Conservation (phyloP, 306 rosid genomes). For the Glycine tomentella region DNA sequence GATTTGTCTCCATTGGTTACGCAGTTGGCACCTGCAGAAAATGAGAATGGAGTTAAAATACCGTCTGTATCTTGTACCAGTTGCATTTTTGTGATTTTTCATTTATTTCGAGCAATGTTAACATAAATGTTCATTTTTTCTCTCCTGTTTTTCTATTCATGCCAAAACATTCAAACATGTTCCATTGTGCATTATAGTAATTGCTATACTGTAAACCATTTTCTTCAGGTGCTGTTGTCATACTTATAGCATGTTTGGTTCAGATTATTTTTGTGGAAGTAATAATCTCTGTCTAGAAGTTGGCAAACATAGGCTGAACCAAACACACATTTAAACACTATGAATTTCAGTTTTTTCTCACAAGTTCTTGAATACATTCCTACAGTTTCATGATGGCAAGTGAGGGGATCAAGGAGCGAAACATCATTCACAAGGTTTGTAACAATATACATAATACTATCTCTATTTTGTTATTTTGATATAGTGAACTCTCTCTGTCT, state of each 20-base stretch:
- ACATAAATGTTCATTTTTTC: slow-evolving; percentile 19
- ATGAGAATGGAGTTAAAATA: slow-evolving; percentile 74
- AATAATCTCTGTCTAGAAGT: not conserved
- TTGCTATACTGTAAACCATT: slow-evolving; percentile 33
- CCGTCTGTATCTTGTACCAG: slow-evolving; percentile 68
- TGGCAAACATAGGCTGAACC: not conserved
- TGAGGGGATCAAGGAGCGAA: slow-evolving; percentile 89
- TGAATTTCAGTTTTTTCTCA: slow-evolving; percentile 45
- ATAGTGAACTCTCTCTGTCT: slow-evolving; percentile 15
- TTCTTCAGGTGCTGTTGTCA: not conserved
- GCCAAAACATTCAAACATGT: slow-evolving; percentile 23
- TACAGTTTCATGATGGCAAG: slow-evolving; percentile 95
- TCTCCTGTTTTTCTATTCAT: slow-evolving; percentile 27
- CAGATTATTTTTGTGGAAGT: not conserved
- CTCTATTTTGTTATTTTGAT: slow-evolving; percentile 37
- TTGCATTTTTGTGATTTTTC: slow-evolving; percentile 32
- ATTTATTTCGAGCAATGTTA: slow-evolving; percentile 34
- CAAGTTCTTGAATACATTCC: slow-evolving; percentile 44
- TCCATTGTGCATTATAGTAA: slow-evolving; percentile 21
- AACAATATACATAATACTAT: slow-evolving; percentile 13
- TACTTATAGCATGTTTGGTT: not conserved
- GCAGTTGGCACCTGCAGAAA: slow-evolving; percentile 75
- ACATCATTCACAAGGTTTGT: slow-evolving; percentile 72
- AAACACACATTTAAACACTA: not conserved
- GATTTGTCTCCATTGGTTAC: slow-evolving; percentile 89